phyloP scores from a whole-genome alignment of 75 land plant genomes.

The Gnetum montanum region DNA sequence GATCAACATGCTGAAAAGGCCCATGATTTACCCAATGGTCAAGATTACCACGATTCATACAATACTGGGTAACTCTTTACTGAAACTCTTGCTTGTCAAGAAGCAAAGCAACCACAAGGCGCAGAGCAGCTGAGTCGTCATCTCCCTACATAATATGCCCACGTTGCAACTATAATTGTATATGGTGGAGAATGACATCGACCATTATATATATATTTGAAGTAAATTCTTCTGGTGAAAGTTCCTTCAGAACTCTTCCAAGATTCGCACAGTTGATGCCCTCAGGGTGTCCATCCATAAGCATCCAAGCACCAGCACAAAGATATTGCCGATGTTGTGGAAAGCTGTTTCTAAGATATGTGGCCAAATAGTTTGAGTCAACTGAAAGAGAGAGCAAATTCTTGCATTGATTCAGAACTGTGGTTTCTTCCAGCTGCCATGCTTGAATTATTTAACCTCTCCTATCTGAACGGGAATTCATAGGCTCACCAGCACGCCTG shows the following conservation, averaged over 20 bases:
- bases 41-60: too few relatives aligned
- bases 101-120: slow-evolving; percentile 97
- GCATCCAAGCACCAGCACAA: slow-evolving; percentile 97
- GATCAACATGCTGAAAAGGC: too few relatives aligned
- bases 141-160: slow-evolving; percentile 89
- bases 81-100: too few relatives aligned
- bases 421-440: slow-evolving; percentile 81
- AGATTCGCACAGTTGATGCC: slow-evolving; percentile 71
- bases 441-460: slow-evolving; percentile 67
- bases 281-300: slow-evolving; percentile 85
- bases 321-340: slow-evolving; percentile 89
- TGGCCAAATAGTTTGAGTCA: slow-evolving; percentile 60
- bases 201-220: slow-evolving; percentile 93
- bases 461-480: slow-evolving; percentile 59
- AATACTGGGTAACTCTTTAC: too few relatives aligned
- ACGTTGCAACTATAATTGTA: slow-evolving; percentile 74
- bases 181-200: slow-evolving; percentile 88
- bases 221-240: slow-evolving; percentile 96
- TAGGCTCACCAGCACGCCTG: slow-evolving; percentile 57
- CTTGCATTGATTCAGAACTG: slow-evolving; percentile 80
- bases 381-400: slow-evolving; percentile 70
- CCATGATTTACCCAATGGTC: too few relatives aligned
- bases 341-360: slow-evolving; percentile 71
- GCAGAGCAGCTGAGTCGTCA: slow-evolving; percentile 91
- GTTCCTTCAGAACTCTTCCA: slow-evolving; percentile 79